A percentile compares a stretch with the other conserved stretches of the same genome.
Conservation (phyloP, 805 yeast species). For the Saturnispora saitoi region DNA sequence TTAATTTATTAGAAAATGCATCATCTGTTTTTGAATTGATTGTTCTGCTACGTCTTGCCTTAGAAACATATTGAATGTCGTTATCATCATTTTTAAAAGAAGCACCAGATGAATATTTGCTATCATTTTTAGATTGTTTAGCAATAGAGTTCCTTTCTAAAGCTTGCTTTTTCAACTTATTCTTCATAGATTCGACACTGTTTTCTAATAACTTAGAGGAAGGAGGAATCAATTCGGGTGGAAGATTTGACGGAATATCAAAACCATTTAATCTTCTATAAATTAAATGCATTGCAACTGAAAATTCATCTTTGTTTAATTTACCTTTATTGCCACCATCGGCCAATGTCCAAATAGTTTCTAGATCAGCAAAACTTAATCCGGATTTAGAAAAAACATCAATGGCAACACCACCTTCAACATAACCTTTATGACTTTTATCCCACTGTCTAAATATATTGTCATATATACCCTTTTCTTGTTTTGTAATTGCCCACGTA, state of each 20-base stretch:
- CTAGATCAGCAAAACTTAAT: slow-evolving; percentile 74
- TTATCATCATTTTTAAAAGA: slow-evolving; percentile 71
- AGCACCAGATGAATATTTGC: slow-evolving; percentile 33
- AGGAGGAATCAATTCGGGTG: slow-evolving; percentile 87
- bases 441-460: slow-evolving; percentile 89
- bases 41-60: slow-evolving; percentile 40
- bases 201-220: slow-evolving; percentile 68
- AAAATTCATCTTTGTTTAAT: slow-evolving; percentile 82
- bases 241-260: slow-evolving; percentile 73
- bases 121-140: slow-evolving; percentile 4
- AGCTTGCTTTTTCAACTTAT: slow-evolving; percentile 40
- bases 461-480: slow-evolving; percentile 80
- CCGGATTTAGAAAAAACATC: slow-evolving; percentile 88
- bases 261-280: slow-evolving; percentile 84
- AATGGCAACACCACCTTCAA: slow-evolving; percentile 77
- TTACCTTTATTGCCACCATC: slow-evolving; percentile 78
- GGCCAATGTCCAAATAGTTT: slow-evolving; percentile 82
- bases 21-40: slow-evolving; percentile 15
- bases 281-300: slow-evolving; percentile 95
- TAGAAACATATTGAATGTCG: slow-evolving; percentile 49
- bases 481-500: slow-evolving; percentile 77
- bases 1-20: slow-evolving; percentile 26
- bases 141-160: slow-evolving; percentile 19
- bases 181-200: slow-evolving; percentile 61
- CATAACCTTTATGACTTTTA: slow-evolving; percentile 50